These are phyloP conservation scores for Hyphopichia wangnamkhiaoensis DNA, from an alignment of 1,139 yeast species.

Conservation along the genomic window DNA sequence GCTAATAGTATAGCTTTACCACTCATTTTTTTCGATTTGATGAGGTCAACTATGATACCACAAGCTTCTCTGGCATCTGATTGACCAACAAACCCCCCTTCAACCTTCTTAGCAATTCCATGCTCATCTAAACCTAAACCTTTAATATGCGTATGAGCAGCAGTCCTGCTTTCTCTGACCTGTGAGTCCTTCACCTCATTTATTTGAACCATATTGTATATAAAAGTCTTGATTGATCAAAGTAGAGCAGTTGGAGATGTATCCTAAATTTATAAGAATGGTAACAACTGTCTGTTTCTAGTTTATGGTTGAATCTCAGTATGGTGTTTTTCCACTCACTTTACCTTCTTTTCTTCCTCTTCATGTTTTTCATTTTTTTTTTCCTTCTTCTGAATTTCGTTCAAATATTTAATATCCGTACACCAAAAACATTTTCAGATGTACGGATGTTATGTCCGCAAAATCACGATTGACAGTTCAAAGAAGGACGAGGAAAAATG, in stretches of 20 bases:
- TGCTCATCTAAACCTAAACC: slow-evolving; percentile 92
- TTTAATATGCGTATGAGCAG: slow-evolving; percentile 96
- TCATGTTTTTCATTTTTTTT: not conserved
- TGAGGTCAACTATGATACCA: slow-evolving; percentile 91
- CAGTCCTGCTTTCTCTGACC: slow-evolving; percentile 74
- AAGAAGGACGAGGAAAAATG: too few relatives aligned
- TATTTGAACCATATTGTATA: slow-evolving; percentile 77
- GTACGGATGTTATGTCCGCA: too few relatives aligned
- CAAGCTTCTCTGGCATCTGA: slow-evolving; percentile 95
- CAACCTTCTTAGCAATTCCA: slow-evolving; percentile 81
- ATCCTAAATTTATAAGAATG: not conserved
- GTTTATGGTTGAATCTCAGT: too few relatives aligned
- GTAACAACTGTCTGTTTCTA: too few relatives aligned
- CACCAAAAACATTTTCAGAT: too few relatives aligned
- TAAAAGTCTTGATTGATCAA: not conserved
- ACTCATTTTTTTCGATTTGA: slow-evolving; percentile 89
- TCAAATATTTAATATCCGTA: too few relatives aligned
- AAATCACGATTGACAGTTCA: too few relatives aligned
- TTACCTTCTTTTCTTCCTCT: not conserved
- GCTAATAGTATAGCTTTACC: slow-evolving; percentile 96
- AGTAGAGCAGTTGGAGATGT: too few relatives aligned
- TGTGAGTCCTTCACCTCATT: slow-evolving; percentile 71
- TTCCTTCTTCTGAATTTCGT: too few relatives aligned
- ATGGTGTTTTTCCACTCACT: not conserved
- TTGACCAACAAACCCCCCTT: slow-evolving; percentile 97